These are phyloP conservation scores for Blastomyces silverae DNA, from an alignment of 2,329 filamentous ascomycete genomes.

Conservation along the genomic window DNA sequence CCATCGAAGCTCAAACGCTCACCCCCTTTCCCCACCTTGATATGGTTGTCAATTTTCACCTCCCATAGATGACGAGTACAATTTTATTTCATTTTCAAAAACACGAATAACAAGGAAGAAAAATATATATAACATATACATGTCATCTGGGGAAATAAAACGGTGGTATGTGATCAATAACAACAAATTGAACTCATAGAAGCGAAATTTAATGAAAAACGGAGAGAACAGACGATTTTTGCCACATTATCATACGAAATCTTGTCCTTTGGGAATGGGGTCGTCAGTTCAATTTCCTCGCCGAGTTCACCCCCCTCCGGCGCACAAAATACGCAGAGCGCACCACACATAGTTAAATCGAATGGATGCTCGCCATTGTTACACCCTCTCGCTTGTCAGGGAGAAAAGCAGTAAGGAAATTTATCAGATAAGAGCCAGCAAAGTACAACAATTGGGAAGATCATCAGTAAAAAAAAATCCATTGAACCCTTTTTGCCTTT, in stretches of 20 bases:
- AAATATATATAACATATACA: background rate
- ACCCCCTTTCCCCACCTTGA: background rate
- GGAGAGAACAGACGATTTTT: background rate
- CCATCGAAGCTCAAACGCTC: background rate
- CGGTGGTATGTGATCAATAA: background rate
- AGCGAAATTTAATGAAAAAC: background rate
- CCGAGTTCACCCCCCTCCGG: background rate
- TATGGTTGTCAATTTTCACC: background rate
- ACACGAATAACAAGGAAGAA: background rate
- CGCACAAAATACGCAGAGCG: background rate
- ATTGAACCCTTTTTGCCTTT: conserved; percentile 9
- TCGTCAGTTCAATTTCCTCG: background rate
- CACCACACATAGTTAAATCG: background rate
- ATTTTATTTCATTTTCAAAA: background rate
- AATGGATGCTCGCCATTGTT: background rate
- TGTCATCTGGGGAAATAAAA: background rate
- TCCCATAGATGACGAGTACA: background rate
- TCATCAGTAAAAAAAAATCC: conserved; percentile 3
- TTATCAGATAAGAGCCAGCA: background rate
- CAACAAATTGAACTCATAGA: background rate
- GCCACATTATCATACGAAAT: background rate
- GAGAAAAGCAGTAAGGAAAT: background rate
- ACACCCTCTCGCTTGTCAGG: background rate
- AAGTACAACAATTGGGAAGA: background rate
- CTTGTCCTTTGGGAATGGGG: background rate